Percentiles rank a stretch among this genome's conserved stretches.
Conservation (phyloP, 257 asterid species). For the Primulina tabacum region DNA sequence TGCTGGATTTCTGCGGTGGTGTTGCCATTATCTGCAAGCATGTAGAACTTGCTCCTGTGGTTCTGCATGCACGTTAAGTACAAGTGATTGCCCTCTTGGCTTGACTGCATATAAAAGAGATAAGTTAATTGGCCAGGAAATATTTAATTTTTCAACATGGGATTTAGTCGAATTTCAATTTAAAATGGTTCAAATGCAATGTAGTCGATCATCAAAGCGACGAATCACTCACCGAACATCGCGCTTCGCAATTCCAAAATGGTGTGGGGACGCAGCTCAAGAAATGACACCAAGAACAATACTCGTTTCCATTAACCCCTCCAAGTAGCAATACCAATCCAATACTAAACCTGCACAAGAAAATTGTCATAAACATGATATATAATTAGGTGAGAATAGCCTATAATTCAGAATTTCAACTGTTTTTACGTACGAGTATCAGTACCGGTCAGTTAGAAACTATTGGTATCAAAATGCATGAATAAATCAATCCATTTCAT, state of each 20-base stretch:
- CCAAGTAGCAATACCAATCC: constrained; percentile 45
- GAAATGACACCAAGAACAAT: constrained; percentile 88
- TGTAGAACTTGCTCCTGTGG: not conserved
- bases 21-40: not conserved
- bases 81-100: not conserved
- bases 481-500: not conserved
- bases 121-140: no score
- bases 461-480: no score
- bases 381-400: no score
- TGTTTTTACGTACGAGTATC: no score
- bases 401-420: not conserved
- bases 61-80: not conserved
- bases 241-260: constrained; percentile 70
- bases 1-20: not conserved
- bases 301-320: constrained; percentile 74
- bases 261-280: constrained; percentile 87
- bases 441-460: no score
- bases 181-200: not conserved
- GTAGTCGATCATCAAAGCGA: not conserved
- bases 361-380: not conserved
- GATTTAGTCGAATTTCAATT: no score
- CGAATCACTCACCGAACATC: constrained; percentile 48
- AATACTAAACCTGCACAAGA: constrained; percentile 41
- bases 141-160: not conserved
- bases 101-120: not conserved